A percentile compares a stretch with the other conserved stretches of the same genome.
These are phyloP conservation scores for Azolla pinnata DNA, from an alignment of 75 land plant genomes.

Conservation along the genomic window DNA sequence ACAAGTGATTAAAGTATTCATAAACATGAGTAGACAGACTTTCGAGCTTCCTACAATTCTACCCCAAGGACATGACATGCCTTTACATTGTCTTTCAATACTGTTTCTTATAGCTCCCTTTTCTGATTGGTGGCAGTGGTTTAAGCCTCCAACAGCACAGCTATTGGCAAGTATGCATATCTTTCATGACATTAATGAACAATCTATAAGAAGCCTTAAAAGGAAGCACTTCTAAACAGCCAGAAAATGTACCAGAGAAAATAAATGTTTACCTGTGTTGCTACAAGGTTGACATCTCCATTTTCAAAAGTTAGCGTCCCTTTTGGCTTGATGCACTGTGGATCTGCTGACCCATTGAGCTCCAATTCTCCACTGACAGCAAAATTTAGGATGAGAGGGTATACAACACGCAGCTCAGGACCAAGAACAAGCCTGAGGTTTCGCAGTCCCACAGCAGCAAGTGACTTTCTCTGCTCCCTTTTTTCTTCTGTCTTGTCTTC, in stretches of 20 bases:
- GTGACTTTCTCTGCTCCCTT: constrained; percentile 42
- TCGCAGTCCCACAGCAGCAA: constrained; percentile 52
- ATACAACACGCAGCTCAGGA: constrained; percentile 85
- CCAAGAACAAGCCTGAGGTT: constrained; percentile 78
- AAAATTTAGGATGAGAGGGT: constrained; percentile 95
- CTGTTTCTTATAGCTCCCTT: too few relatives aligned
- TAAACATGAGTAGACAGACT: too few relatives aligned
- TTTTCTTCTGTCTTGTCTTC: constrained; percentile 30
- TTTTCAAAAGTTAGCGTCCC: constrained; percentile 89
- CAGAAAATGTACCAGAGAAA: constrained; percentile 1
- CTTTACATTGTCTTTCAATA: too few relatives aligned
- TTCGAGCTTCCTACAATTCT: too few relatives aligned
- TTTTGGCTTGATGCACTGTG: constrained; percentile 66
- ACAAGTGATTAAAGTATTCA: too few relatives aligned
- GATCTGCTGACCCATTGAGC: constrained; percentile 81
- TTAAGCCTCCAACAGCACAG: too few relatives aligned
- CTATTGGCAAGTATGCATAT: too few relatives aligned
- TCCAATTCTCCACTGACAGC: constrained; percentile 97
- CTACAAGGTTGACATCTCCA: constrained; percentile 95
- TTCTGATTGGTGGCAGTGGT: too few relatives aligned
- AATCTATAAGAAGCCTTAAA: too few relatives aligned
- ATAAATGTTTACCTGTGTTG: constrained; percentile 60
- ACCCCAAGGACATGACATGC: too few relatives aligned
- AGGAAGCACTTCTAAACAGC: too few relatives aligned
- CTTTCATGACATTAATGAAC: too few relatives aligned